A percentile compares a stretch with the other conserved stretches of the same genome.
Conservation (phyloP, 2,329 filamentous ascomycete genomes). For the Fusarium clavum region DNA sequence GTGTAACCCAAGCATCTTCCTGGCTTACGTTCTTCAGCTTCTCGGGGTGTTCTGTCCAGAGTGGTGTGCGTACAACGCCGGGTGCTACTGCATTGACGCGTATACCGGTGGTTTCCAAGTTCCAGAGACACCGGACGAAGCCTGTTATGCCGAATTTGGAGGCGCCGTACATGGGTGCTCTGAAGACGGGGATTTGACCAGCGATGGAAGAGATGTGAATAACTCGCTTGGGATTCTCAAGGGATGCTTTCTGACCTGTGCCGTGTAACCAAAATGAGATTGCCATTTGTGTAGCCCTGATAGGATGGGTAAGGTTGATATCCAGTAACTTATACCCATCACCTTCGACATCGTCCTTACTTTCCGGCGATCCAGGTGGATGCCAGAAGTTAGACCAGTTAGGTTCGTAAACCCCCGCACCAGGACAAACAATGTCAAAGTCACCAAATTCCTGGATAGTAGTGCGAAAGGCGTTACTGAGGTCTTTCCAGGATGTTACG, state of each 20-base stretch:
- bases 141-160: slow-evolving; percentile 55
- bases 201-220: slow-evolving; percentile 55
- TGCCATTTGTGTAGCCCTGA: slow-evolving; percentile 56
- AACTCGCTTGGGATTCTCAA: slow-evolving; percentile 50
- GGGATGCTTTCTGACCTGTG: slow-evolving; percentile 26
- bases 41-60: slow-evolving; percentile 59
- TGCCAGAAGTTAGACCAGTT: slow-evolving; percentile 57
- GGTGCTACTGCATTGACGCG: slow-evolving; percentile 59
- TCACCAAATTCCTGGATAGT: slow-evolving; percentile 52
- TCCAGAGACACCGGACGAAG: slow-evolving; percentile 56
- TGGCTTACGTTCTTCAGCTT: slow-evolving; percentile 54
- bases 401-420: slow-evolving; percentile 61
- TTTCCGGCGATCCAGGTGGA: slow-evolving; percentile 52
- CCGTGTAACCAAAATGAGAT: slow-evolving; percentile 53
- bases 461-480: slow-evolving; percentile 51
- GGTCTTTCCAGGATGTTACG: slow-evolving; percentile 56
- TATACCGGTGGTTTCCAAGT: slow-evolving; percentile 52
- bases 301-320: slow-evolving; percentile 57
- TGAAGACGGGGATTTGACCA: slow-evolving; percentile 50
- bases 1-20: slow-evolving; percentile 56
- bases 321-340: slow-evolving; percentile 53
- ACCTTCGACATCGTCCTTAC: slow-evolving; percentile 46
- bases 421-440: slow-evolving; percentile 58
- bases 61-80: slow-evolving; percentile 57
- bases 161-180: slow-evolving; percentile 54